Conservation (phyloP, 306 rosid species). For the Castanea mollissima region DNA sequence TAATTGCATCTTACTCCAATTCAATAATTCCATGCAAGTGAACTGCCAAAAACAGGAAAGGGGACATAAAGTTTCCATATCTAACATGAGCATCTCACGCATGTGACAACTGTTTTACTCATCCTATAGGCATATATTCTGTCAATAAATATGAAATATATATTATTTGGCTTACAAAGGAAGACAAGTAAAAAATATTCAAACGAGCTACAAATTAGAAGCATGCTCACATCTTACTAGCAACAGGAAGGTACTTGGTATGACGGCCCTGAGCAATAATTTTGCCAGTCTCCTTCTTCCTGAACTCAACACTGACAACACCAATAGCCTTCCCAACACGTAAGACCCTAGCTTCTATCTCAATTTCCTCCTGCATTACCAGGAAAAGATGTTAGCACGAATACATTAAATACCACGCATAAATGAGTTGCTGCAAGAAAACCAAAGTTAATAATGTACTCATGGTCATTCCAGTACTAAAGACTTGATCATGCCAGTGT, state of each 20-base stretch:
- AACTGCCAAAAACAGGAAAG: background rate
- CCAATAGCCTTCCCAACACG: conserved; percentile 67
- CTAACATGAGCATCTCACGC: background rate
- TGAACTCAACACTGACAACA: conserved; percentile 63
- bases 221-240: conserved; percentile 55
- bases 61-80: background rate
- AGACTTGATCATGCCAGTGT: too few species aligned
- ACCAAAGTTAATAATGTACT: background rate
- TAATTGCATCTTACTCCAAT: too few species aligned
- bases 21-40: background rate
- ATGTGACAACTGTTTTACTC: background rate
- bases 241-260: conserved; percentile 55
- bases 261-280: conserved; percentile 81
- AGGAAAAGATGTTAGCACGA: background rate
- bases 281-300: conserved; percentile 68
- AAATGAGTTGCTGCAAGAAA: background rate
- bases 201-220: background rate
- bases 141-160: background rate
- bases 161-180: background rate
- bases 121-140: background rate
- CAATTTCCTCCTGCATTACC: conserved; percentile 64
- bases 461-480: background rate
- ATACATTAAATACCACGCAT: background rate
- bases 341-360: conserved; percentile 56
- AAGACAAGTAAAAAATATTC: background rate